Evolutionary conservation across 176 grass and related monocot genomes (phyloP).

Genomic region (Aegilops sharonensis): DNA sequence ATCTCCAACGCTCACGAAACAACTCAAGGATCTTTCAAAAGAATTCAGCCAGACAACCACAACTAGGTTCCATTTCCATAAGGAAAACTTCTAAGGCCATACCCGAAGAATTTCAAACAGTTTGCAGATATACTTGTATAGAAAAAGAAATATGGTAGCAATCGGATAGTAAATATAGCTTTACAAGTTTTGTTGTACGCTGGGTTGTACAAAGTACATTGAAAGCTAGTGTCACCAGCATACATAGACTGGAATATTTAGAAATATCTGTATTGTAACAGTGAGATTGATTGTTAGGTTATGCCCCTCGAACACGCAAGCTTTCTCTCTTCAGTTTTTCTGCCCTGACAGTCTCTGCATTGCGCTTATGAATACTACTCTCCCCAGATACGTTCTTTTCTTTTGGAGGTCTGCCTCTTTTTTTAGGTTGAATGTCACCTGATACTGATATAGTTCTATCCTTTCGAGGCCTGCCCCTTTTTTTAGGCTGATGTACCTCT

Average conservation of each 20-base stretch:
- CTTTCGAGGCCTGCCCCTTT: constrained; percentile 52
- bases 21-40: constrained; percentile 75
- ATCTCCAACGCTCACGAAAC: constrained; percentile 72
- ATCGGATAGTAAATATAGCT: constrained; percentile 45
- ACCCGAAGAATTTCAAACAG: constrained; percentile 26
- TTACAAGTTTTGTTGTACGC: constrained; percentile 47
- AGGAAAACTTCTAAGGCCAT: constrained; percentile 85
- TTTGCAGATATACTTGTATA: constrained; percentile 50
- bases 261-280: constrained; percentile 30
- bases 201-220: constrained; percentile 56
- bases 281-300: constrained; percentile 31
- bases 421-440: constrained; percentile 31
- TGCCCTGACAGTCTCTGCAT: constrained; percentile 38
- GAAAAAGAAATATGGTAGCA: constrained; percentile 43
- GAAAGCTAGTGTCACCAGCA: constrained; percentile 37
- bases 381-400: background rate
- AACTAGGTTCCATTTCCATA: constrained; percentile 97
- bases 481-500: constrained; percentile 36
- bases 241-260: constrained; percentile 44
- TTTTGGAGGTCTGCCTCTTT: constrained; percentile 57
- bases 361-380: constrained; percentile 30
- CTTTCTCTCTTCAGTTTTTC: constrained; percentile 72
- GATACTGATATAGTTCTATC: background rate
- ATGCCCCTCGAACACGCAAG: constrained; percentile 19
- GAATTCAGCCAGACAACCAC: constrained; percentile 94